Conservation (phyloP, 306 rosid genomes). For the Prunus mira region DNA sequence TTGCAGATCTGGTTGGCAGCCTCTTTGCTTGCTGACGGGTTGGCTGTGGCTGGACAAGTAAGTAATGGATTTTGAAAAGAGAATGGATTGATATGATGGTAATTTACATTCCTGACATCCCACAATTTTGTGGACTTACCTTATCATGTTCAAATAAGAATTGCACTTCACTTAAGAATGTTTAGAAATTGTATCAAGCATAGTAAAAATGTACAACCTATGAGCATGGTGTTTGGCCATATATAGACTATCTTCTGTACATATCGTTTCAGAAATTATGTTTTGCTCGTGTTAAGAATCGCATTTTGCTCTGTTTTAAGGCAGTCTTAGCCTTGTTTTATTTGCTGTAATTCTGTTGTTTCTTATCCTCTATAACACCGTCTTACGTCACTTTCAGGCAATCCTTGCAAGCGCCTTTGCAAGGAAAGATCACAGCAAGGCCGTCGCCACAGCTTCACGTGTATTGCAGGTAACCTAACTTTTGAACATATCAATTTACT, state of each 20-base stretch:
- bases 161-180: background rate
- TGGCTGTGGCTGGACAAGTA: slow-evolving; percentile 84
- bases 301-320: background rate
- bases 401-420: slow-evolving; percentile 92
- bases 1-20: slow-evolving; percentile 71
- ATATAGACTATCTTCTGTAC: background rate
- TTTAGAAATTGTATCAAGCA: background rate
- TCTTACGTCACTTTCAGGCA: slow-evolving; percentile 42
- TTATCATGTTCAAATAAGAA: background rate
- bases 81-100: background rate
- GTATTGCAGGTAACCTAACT: slow-evolving; percentile 54
- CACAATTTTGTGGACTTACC: background rate
- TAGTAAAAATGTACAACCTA: background rate
- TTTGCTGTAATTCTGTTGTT: background rate
- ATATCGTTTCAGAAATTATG: background rate
- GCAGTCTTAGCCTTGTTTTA: background rate
- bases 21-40: slow-evolving; percentile 77
- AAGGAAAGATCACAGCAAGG: slow-evolving; percentile 61
- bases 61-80: slow-evolving; percentile 15
- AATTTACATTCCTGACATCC: background rate
- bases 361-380: background rate
- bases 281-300: no score
- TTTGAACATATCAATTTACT: background rate
- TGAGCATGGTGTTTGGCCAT: background rate
- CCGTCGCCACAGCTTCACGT: slow-evolving; percentile 62